Base-by-base conservation (phyloP, 2,329 filamentous ascomycete genomes). In the Chalaropsis thielavioides region DNA sequence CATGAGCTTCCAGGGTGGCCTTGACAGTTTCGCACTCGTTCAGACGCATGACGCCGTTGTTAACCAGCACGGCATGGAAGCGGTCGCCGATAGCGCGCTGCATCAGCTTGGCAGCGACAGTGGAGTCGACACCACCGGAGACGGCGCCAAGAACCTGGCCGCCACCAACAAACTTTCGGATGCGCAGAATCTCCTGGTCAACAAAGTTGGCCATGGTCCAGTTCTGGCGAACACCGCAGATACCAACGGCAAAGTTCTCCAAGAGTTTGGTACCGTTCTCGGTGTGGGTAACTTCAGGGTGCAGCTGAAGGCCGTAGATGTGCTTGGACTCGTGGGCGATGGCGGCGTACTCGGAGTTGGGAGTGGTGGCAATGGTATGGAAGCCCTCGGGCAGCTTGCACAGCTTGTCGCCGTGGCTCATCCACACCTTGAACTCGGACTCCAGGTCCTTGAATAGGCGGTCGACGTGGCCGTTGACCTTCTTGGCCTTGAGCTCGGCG, bases 351-450 rank as follows among this genome's bases (percentile, higher is more conserved):
- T 86, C 83, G 0, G 88, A 85, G 76, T 94, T 95, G 62, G 78
- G 73, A 1, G 90, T 92, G 3, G 80, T 86, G 62, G 88, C 91
- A 70, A 96, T 83, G 17, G 81, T 84, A 67, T 82, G 76, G 73
- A 95, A 96, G 49, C 80, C 82, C 43, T 86, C 78, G 8, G 92
- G 92, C 46, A 96, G 79, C 64, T 81, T 77, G 46, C 81, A 81
- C 11, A 97, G 82, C 79, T 95, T 95, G 76, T 96, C 91, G 66
- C 85, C 86, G 74, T 97, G 92, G 69, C 83, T 88, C 92, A 96
- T 96, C 81, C 83, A 92, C 15, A 89, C 78, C 71, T 61, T 46
- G 63, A 68, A 64, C 46, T 65, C 65, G 13, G 89, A 85, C 67
- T 85, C 87, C 11, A 96, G 72, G 17, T 85, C 89, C 35, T 83